Evolutionary conservation across 2,329 filamentous ascomycete species (phyloP), one percentile per base, ranked within the genome.

Genomic region (Mollisiaceae sp.): DNA sequence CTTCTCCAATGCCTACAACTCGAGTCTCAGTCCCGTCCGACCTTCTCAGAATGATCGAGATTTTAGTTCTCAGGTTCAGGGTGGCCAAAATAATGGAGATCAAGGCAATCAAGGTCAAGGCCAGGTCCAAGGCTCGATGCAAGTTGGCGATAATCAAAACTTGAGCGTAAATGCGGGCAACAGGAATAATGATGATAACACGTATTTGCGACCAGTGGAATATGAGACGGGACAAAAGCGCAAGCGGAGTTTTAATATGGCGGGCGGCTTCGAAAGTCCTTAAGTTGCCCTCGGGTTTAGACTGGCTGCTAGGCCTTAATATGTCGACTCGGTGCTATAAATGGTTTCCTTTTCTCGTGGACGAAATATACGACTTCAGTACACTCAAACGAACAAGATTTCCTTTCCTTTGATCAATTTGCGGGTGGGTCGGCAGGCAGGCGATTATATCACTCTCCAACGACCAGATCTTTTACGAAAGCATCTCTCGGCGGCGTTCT

Each of bases 181-280:
- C 47, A 69, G 67, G 55, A 72, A 64, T 63, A 70, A 68, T 52
- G 71, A 71, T n/a, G 69, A 71, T 4, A 36, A 69, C 20, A 70
- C 69, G 8, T 74, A 72, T 57, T 59, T 75, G 41, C 63, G 71
- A 52, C 63, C 70, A 15, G 56, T 61, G 14, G 68, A 71, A 27
- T 75, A 73, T 41, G 73, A 74, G 39, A 68, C 68, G 9, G 69
- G 67, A 24, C 74, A 76, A 22, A 74, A 71, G 45, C 66, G 74
- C 38, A 75, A 72, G 63, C 67, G 73, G 50, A 74, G 72, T 58
- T 75, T 74, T 55, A 73, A 71, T 9, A 67, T 75, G 56, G 68
- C 72, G 2, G 68, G 65, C 22, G 38, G 59, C 22, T 74, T 71
- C 63, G 71, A 72, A 54, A 70, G 66, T 63, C 64, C 67, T 54